phyloP scores from a whole-genome alignment of 305 asterid species.

The Vinca major region DNA sequence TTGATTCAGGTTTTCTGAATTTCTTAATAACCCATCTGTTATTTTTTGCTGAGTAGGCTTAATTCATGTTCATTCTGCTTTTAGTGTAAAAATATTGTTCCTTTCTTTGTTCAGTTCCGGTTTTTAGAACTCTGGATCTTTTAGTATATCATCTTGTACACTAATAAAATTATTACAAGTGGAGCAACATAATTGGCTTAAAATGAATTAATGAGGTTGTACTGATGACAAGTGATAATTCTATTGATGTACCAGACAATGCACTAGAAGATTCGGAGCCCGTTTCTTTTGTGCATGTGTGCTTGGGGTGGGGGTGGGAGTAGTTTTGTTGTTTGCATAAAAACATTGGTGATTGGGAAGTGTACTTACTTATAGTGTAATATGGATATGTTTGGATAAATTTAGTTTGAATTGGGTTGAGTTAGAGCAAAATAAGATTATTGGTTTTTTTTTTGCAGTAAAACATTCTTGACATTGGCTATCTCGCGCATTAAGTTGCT shows the following conservation, averaged over 20 bases:
- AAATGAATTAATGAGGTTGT: no score
- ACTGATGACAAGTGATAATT: no score
- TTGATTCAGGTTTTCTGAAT: neutral
- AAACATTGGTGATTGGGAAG: neutral
- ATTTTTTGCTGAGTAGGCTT: neutral
- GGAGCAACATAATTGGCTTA: no score
- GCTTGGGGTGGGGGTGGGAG: no score
- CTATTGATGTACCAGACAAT: no score
- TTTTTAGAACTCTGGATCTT: no score
- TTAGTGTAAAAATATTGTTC: neutral
- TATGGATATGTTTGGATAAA: neutral
- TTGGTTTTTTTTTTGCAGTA: slow-evolving; percentile 39
- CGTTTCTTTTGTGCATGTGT: neutral
- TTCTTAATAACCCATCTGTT: neutral
- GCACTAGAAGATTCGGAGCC: neutral
- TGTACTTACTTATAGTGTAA: neutral
- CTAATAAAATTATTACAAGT: no score
- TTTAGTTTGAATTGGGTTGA: neutral
- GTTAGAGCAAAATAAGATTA: neutral
- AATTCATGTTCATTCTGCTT: neutral
- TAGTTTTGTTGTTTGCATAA: no score
- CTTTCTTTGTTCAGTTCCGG: no score
- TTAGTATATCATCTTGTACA: no score
- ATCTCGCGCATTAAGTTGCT: slow-evolving; percentile 76
- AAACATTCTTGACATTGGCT: slow-evolving; percentile 76